A percentile compares a stretch with the other conserved stretches of the same genome.
Conservation (phyloP, 208 protist species). For the Angomonas ambiguus region DNA sequence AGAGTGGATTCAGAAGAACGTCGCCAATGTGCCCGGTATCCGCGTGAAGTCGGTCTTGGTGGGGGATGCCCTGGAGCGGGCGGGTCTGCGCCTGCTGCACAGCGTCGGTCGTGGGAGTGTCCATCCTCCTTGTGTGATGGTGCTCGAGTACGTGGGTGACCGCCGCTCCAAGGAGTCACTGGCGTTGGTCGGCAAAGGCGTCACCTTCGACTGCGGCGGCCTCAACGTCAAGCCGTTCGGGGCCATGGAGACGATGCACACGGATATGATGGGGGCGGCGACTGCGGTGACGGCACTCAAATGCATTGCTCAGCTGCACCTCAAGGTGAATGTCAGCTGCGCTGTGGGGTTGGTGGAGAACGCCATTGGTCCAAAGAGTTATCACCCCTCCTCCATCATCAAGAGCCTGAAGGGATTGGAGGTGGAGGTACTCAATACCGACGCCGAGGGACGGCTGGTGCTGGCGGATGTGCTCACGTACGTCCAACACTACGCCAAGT, state of each 20-base stretch:
- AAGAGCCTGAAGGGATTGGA: conserved; percentile 72
- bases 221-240: conserved; percentile 87
- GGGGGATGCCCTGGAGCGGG: conserved; percentile 40
- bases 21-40: conserved; percentile 23
- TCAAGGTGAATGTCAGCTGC: conserved; percentile 73
- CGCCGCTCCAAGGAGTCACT: conserved; percentile 28
- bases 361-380: conserved; percentile 76
- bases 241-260: conserved; percentile 92
- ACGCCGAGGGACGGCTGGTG: conserved; percentile 90
- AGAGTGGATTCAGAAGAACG: conserved; percentile 54
- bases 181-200: conserved; percentile 86
- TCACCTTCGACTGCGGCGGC: conserved; percentile 91
- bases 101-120: conserved; percentile 76
- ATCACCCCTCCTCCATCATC: conserved; percentile 78
- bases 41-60: conserved; percentile 52
- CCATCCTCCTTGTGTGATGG: conserved; percentile 65
- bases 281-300: conserved; percentile 72
- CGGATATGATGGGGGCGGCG: conserved; percentile 91
- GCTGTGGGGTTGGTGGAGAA: conserved; percentile 87
- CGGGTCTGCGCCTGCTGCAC: conserved; percentile 70
- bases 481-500: conserved; percentile 57
- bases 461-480: conserved; percentile 89
- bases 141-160: conserved; percentile 82
- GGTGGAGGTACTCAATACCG: conserved; percentile 90
- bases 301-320: conserved; percentile 49